Evolutionary conservation across 345 rosid genomes (phyloP).

Genomic region (Boechera stricta): DNA sequence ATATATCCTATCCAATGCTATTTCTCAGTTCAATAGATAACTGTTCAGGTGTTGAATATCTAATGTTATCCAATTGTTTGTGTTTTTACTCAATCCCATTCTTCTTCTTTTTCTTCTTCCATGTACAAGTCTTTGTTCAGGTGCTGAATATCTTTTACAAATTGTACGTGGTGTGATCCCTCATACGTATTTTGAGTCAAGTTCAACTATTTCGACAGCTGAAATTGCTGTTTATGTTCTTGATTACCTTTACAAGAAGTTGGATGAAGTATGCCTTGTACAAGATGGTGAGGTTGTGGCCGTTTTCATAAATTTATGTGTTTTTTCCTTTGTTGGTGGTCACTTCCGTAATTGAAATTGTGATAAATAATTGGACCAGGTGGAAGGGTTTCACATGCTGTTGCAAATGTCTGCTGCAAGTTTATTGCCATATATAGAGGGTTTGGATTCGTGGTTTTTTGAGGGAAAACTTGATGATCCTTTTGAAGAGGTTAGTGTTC

Average conservation of each 20-base stretch:
- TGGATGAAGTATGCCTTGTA: constrained; percentile 83
- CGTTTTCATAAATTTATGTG: neutral
- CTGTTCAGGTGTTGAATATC: constrained; percentile 43
- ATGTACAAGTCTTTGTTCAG: constrained; percentile 42
- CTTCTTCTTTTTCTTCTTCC: neutral
- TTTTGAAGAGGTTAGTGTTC: constrained; percentile 77
- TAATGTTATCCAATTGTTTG: no score
- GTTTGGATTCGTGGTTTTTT: constrained; percentile 90
- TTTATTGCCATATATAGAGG: constrained; percentile 71
- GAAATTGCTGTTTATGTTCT: constrained; percentile 71
- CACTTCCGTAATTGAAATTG: constrained; percentile 13
- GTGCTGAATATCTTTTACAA: constrained; percentile 54
- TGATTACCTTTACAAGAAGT: constrained; percentile 74
- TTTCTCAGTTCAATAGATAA: no score
- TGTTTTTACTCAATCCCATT: neutral
- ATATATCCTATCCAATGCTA: neutral
- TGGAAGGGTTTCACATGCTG: constrained; percentile 74
- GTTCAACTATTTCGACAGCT: constrained; percentile 58
- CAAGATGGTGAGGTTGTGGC: constrained; percentile 93
- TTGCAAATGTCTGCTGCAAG: constrained; percentile 83
- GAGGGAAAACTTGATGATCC: constrained; percentile 93
- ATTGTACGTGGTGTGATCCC: constrained; percentile 78
- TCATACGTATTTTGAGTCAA: constrained; percentile 55
- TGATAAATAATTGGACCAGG: constrained; percentile 60
- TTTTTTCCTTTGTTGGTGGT: constrained; percentile 27